Percentiles rank a stretch among this genome's conserved stretches.
phyloP scores from a whole-genome alignment of 208 protist genomes.

The Crithidia fasciculata region DNA sequence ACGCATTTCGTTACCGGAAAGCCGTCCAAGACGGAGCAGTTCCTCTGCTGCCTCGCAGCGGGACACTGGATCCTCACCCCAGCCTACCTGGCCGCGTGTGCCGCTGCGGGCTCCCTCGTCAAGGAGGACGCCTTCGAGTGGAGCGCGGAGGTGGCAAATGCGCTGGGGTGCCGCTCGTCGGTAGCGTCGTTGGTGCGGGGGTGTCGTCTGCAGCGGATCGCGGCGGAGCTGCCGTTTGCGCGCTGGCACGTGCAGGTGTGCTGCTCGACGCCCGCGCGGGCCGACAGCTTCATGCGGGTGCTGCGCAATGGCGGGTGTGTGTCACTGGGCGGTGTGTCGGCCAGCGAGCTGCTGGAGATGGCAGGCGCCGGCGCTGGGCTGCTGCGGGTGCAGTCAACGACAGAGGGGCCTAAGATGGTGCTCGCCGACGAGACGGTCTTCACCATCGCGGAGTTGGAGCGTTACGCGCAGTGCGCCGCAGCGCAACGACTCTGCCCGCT shows the following conservation, averaged over 20 bases:
- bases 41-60: constrained; percentile 62
- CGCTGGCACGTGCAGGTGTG: constrained; percentile 57
- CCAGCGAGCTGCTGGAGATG: constrained; percentile 32
- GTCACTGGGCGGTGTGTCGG: constrained; percentile 16
- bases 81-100: constrained; percentile 50
- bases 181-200: constrained; percentile 45
- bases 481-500: constrained; percentile 30
- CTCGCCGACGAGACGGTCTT: constrained; percentile 68
- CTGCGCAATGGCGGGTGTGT: constrained; percentile 58
- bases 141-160: constrained; percentile 37
- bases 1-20: constrained; percentile 77
- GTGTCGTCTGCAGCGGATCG: constrained; percentile 48
- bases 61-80: constrained; percentile 75
- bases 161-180: constrained; percentile 28
- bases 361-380: background rate
- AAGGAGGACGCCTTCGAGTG: constrained; percentile 62
- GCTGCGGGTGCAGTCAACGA: background rate
- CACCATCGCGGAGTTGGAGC: constrained; percentile 42
- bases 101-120: constrained; percentile 39
- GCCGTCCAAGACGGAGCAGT: constrained; percentile 61
- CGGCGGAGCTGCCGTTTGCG: constrained; percentile 40
- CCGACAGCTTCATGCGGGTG: constrained; percentile 58
- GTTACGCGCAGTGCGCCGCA: constrained; percentile 18
- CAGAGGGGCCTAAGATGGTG: constrained; percentile 23
- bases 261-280: constrained; percentile 37